Evolutionary conservation across 768 basidiomycete species (phyloP).

Genomic region (Tephrocybe sp.): DNA sequence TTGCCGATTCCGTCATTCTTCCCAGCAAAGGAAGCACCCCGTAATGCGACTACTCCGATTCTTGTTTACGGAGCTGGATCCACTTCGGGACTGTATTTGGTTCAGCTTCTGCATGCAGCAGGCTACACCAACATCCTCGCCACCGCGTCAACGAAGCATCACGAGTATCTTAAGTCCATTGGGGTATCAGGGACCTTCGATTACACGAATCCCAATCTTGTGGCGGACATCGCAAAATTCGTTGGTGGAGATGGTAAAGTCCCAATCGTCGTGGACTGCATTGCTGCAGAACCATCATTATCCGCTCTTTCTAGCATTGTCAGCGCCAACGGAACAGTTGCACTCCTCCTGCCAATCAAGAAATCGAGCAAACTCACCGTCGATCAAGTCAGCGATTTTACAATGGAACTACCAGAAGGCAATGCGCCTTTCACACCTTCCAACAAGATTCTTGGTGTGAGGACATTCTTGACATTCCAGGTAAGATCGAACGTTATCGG

Average conservation of each 20-base stretch:
- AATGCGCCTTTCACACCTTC: slow-evolving; percentile 37
- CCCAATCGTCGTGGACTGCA: slow-evolving; percentile 32
- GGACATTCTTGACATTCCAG: slow-evolving; percentile 40
- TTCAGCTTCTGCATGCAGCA: slow-evolving; percentile 35
- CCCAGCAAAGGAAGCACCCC: slow-evolving; percentile 14
- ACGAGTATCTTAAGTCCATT: slow-evolving; percentile 20
- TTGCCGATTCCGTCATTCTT: slow-evolving; percentile 33
- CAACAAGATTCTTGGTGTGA: slow-evolving; percentile 36
- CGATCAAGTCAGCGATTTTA: slow-evolving; percentile 27
- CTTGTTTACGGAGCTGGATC: slow-evolving; percentile 44
- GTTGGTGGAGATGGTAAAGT: slow-evolving; percentile 27
- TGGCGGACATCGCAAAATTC: slow-evolving; percentile 26
- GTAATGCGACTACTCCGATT: slow-evolving; percentile 30
- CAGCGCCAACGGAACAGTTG: slow-evolving; percentile 37
- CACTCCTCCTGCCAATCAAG: slow-evolving; percentile 48
- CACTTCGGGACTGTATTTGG: slow-evolving; percentile 33
- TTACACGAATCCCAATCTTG: slow-evolving; percentile 30
- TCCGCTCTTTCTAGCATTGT: slow-evolving; percentile 35
- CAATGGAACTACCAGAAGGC: slow-evolving; percentile 31
- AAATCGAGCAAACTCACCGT: slow-evolving; percentile 35
- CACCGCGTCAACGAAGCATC: slow-evolving; percentile 33
- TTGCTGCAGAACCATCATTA: slow-evolving; percentile 33
- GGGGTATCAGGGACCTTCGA: slow-evolving; percentile 38
- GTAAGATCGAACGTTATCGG: too few species aligned
- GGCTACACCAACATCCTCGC: slow-evolving; percentile 39